Conservation (phyloP, 2,329 filamentous ascomycete species). For the Verticillium klebahnii region DNA sequence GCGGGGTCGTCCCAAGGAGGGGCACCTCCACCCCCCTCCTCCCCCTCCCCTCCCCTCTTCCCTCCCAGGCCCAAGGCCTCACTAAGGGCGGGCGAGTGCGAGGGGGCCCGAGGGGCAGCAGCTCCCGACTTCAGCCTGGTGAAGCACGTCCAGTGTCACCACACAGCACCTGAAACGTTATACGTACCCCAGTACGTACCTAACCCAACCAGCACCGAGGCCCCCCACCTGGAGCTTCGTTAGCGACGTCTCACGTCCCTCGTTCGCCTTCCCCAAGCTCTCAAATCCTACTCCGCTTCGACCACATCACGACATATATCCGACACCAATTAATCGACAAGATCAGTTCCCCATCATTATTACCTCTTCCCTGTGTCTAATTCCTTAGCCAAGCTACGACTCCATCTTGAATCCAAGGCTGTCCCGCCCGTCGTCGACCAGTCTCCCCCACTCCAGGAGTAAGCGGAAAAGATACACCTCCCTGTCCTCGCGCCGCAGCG, state of each 20-base stretch:
- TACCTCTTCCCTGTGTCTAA: background rate
- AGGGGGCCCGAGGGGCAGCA: background rate
- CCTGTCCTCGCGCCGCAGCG: slow-evolving; percentile 67
- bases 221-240: background rate
- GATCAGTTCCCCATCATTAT: background rate
- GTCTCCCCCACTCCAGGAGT: slow-evolving; percentile 70
- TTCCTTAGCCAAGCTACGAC: background rate
- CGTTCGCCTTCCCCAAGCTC: background rate
- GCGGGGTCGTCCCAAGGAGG: background rate
- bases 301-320: background rate
- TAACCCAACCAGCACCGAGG: background rate
- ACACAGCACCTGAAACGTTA: background rate
- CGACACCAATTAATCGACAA: background rate
- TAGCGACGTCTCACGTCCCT: background rate
- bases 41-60: too few relatives aligned
- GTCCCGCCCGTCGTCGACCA: slow-evolving; percentile 59
- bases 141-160: background rate
- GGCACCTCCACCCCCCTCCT: background rate
- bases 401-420: slow-evolving; percentile 30
- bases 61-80: too few relatives aligned
- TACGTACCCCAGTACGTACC: background rate
- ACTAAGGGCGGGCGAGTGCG: background rate
- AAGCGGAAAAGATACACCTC: slow-evolving; percentile 77
- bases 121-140: background rate
- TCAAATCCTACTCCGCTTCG: background rate